Base-by-base conservation (phyloP, 768 basidiomycete species). In the Rhodosporidiobolus sp. region DNA sequence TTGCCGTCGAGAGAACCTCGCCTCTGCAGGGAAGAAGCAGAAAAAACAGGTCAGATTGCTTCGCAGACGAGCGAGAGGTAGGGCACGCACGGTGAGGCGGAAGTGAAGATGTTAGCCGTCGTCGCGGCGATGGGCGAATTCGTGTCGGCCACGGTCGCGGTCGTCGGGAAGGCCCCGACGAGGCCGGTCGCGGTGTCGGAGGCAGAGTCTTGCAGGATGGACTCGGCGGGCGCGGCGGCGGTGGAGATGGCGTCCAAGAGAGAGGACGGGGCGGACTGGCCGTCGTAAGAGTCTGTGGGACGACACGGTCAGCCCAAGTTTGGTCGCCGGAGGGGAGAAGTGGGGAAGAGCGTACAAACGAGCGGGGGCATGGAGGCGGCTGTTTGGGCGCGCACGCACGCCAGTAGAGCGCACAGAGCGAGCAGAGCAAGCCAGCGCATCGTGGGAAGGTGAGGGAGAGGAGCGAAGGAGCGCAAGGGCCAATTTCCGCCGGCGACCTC, bases 161-260 rank as follows among this genome's bases (percentile, higher is more conserved):
- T 71, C 4, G 64, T 62, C 20, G 70, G 70, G 54, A 62, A 71
- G 5, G 70, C 70, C 0, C 64, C 64, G 20, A 71, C 60, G 16
- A 66, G 32, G 0, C 28, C 54, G 11, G 70, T 71, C n/a, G 70
- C 70, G 17, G 70, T 71, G 30, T 71, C 70, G 34, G 52, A 17
- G 8, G 52, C 65, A 2, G 64, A 61, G 9, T 19, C 43, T 11
- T 24, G 59, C 1, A n/a, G n/a, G 17, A 71, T 71, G 22, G 59
- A 56, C 1, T 32, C 16, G 45, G 54, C 60, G 7, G 59, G 64
- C 20, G 50, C 70, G 8, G 43, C 70, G 16, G 70, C 70, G 5
- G 70, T 71, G 26, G 64, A 66, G 64, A 71, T 63, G 22, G 70
- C 70, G 20, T 56, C 2, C 12, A 71, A 11, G 50, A 71, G 53